Conservation (phyloP, 2,329 filamentous ascomycete genomes). For the Periconia sp. region DNA sequence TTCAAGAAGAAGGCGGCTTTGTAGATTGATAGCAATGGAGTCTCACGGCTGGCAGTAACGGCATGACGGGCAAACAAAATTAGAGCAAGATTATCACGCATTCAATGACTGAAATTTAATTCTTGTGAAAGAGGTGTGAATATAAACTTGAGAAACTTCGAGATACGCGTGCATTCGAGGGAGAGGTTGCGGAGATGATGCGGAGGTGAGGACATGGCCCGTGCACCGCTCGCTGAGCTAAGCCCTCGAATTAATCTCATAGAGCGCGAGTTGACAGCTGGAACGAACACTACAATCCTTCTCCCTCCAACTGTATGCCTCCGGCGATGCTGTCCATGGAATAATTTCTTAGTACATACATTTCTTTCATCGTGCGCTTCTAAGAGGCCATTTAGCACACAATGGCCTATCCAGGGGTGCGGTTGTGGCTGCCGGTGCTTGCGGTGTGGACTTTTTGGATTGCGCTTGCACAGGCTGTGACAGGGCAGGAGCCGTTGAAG, state of each 20-base stretch:
- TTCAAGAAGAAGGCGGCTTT: slow-evolving; percentile 79
- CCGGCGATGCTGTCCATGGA: too few species aligned
- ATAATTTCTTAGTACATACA: too few species aligned
- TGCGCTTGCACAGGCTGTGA: slow-evolving; percentile 46
- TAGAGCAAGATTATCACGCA: too few species aligned
- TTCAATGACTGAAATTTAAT: too few species aligned
- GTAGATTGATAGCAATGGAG: slow-evolving; percentile 21
- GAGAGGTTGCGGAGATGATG: slow-evolving; percentile 10
- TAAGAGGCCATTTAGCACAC: background rate
- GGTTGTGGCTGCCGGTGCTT: slow-evolving; percentile 28
- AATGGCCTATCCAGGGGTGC: background rate
- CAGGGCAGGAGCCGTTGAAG: slow-evolving; percentile 50
- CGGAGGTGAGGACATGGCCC: slow-evolving; percentile 6
- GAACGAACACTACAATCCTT: too few species aligned
- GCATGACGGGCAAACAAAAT: too few species aligned
- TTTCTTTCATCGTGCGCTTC: background rate
- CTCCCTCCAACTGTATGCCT: too few species aligned
- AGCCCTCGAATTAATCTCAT: slow-evolving; percentile 2
- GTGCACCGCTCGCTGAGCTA: background rate
- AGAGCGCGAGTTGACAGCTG: slow-evolving; percentile 1
- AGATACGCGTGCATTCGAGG: slow-evolving; percentile 1
- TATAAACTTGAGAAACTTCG: background rate
- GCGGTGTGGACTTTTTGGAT: slow-evolving; percentile 38
- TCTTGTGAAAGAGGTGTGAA: too few species aligned
- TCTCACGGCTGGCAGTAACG: slow-evolving; percentile 13